Conservation (phyloP, 306 rosid genomes). For the Quercus bicolor region DNA sequence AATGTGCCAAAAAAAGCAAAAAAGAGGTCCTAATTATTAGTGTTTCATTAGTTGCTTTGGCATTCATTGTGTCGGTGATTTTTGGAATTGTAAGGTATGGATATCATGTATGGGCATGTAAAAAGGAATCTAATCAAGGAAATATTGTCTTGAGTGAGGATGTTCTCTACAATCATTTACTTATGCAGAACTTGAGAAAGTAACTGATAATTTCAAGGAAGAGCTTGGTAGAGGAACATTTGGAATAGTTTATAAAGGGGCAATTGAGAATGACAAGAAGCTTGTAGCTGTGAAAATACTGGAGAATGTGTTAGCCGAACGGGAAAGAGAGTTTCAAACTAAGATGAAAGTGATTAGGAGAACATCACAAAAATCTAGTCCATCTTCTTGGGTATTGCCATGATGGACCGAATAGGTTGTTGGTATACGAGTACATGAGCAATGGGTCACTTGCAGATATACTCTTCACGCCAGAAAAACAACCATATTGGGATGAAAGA, state of each 20-base stretch:
- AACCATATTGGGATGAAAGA: conserved; percentile 19
- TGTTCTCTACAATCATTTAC: not conserved
- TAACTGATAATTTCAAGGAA: conserved; percentile 22
- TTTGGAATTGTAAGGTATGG: not conserved
- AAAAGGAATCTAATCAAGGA: not conserved
- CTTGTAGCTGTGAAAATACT: conserved; percentile 19
- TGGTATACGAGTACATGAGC: conserved; percentile 26
- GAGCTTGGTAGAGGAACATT: conserved; percentile 30
- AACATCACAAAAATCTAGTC: conserved; percentile 18
- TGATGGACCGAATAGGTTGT: conserved; percentile 19
- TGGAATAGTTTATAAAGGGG: conserved; percentile 25
- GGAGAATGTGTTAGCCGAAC: conserved; percentile 1
- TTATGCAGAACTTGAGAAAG: too few species aligned
- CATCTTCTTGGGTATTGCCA: conserved; percentile 16
- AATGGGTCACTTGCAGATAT: conserved; percentile 25
- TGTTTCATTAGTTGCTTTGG: not conserved
- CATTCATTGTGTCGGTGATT: not conserved
- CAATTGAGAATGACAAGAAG: not conserved
- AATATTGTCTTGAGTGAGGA: conserved; percentile 6
- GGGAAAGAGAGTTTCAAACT: too few species aligned
- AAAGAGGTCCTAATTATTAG: too few species aligned
- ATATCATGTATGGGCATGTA: not conserved
- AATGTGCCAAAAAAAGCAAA: too few species aligned
- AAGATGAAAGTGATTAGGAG: too few species aligned
- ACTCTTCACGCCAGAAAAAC: conserved; percentile 9